These are phyloP conservation scores for Tuber indicum DNA, from an alignment of 495 filamentous ascomycete species.

Conservation along the genomic window DNA sequence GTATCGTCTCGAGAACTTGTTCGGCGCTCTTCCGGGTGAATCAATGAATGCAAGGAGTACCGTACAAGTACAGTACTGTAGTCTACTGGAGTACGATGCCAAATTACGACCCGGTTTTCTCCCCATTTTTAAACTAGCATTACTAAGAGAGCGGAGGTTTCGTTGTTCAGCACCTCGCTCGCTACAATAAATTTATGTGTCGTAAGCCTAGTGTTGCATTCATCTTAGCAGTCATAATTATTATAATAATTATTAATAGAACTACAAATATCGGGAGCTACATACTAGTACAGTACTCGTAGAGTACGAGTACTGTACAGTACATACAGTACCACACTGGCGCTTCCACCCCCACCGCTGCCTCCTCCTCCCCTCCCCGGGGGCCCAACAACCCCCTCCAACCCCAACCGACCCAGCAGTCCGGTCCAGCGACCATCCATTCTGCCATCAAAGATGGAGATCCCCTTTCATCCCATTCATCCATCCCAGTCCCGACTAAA, in stretches of 20 bases:
- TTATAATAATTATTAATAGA: background rate
- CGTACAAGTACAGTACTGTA: too few species aligned
- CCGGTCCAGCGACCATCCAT: background rate
- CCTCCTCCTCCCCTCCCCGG: background rate
- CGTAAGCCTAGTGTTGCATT: background rate
- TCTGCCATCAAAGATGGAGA: background rate
- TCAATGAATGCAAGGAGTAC: background rate
- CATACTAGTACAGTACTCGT: too few species aligned
- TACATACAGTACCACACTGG: background rate
- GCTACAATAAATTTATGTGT: background rate
- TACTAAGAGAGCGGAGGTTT: background rate
- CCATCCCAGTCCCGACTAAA: background rate
- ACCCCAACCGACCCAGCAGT: background rate
- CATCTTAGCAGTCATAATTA: background rate
- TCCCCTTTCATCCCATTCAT: background rate
- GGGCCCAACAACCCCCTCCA: background rate
- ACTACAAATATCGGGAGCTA: background rate
- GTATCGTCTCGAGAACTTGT: background rate
- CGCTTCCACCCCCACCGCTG: background rate
- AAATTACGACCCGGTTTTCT: background rate
- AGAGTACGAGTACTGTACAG: too few species aligned
- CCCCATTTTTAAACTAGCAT: background rate
- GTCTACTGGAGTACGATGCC: background rate
- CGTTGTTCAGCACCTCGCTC: background rate
- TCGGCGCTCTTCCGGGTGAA: background rate